Percentiles rank a stretch among this genome's conserved stretches.
phyloP scores from a whole-genome alignment of 192 early-diverging fungal species.

The Coemansia sp. region DNA sequence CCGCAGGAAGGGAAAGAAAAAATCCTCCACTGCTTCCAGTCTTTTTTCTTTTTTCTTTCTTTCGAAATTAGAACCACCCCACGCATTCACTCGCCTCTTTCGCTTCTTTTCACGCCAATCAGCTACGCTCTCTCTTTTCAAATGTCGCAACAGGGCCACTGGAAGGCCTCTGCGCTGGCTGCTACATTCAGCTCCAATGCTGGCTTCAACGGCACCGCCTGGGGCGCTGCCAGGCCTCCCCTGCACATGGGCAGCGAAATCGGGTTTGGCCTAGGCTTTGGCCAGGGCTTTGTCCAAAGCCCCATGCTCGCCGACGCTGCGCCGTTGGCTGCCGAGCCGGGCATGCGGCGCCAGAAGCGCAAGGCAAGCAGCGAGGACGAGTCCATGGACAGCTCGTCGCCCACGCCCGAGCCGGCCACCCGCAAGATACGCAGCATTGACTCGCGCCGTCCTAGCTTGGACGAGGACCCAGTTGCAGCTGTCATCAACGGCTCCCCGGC shows the following conservation, averaged over 20 bases:
- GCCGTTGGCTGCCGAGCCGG: slow-evolving; percentile 5
- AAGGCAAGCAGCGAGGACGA: slow-evolving; percentile 53
- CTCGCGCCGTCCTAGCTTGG: slow-evolving; percentile 5
- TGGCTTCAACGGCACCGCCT: slow-evolving; percentile 38
- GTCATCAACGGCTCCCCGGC: slow-evolving; percentile 10
- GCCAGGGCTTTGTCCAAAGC: slow-evolving; percentile 29
- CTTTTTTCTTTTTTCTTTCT: not conserved
- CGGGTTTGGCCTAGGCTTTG: slow-evolving; percentile 42
- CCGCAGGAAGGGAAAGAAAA: too few species aligned
- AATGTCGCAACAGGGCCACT: slow-evolving; percentile 50
- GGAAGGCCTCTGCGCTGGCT: slow-evolving; percentile 44
- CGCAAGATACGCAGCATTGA: slow-evolving; percentile 26
- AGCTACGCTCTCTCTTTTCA: not conserved
- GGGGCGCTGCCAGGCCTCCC: slow-evolving; percentile 36
- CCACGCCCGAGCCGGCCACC: slow-evolving; percentile 33
- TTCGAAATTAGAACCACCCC: not conserved
- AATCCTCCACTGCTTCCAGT: not conserved
- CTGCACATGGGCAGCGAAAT: slow-evolving; percentile 26
- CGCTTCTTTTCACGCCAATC: not conserved
- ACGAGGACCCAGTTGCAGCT: slow-evolving; percentile 20
- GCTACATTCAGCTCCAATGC: slow-evolving; percentile 43
- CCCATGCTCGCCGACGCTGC: slow-evolving; percentile 10
- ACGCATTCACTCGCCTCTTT: not conserved
- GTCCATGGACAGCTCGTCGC: slow-evolving; percentile 46
- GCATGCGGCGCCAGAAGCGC: slow-evolving; percentile 33